These are phyloP conservation scores for Epichloe baconii DNA, from an alignment of 2,329 filamentous ascomycete species.

Conservation along the genomic window DNA sequence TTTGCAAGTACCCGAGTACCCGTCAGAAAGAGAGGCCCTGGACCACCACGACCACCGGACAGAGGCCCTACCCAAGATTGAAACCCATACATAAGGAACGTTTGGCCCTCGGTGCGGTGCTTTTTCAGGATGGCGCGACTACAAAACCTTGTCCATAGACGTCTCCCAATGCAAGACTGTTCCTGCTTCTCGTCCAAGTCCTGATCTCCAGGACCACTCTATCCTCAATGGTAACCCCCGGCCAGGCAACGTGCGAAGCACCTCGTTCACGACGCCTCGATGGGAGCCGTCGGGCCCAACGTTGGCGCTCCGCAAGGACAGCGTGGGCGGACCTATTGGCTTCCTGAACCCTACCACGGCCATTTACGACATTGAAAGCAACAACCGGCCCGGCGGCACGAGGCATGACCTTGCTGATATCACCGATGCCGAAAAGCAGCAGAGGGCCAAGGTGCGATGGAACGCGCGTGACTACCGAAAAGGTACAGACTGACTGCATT, in stretches of 20 bases:
- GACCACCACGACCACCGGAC: no score
- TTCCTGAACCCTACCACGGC: constrained; percentile 9
- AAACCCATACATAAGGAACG: no score
- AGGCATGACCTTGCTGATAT: neutral
- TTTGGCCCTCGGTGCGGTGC: no score
- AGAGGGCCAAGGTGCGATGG: constrained; percentile 8
- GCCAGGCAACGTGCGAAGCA: neutral
- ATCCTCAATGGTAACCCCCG: neutral
- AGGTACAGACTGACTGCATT: neutral
- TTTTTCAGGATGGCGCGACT: no score
- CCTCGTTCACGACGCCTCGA: constrained; percentile 5
- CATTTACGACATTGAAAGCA: constrained; percentile 7
- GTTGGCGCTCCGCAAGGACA: constrained; percentile 7
- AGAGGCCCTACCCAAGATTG: no score
- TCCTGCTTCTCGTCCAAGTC: neutral
- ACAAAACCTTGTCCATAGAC: no score
- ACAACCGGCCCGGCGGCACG: neutral
- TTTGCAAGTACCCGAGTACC: no score
- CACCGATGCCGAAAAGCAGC: neutral
- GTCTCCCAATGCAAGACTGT: no score
- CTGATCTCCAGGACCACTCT: neutral
- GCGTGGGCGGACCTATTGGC: constrained; percentile 7
- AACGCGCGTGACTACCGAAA: constrained; percentile 9
- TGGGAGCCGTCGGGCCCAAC: constrained; percentile 7
- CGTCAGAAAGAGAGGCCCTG: no score